Percentiles rank a stretch among this genome's conserved stretches.
Conservation (phyloP, 2,329 filamentous ascomycete species). For the Cladosporium sp. region DNA sequence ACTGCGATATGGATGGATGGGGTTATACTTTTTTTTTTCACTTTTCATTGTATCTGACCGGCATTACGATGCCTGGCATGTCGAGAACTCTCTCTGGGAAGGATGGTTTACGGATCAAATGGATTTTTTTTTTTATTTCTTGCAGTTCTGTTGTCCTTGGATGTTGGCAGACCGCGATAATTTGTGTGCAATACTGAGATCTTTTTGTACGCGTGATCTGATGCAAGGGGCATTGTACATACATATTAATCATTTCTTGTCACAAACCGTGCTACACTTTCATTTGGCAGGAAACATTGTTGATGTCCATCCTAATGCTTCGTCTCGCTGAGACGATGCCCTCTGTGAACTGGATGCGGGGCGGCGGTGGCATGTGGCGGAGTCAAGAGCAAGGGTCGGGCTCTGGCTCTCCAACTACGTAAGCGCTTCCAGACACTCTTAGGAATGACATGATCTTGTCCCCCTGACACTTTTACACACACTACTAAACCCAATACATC, state of each 20-base stretch:
- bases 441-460: neutral
- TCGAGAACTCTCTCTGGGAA: neutral
- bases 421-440: neutral
- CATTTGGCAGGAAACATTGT: no score
- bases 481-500: neutral
- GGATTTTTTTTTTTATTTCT: neutral
- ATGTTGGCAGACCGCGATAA: neutral
- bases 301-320: no score
- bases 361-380: neutral
- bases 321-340: no score
- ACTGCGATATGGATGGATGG: neutral
- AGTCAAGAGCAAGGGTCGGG: neutral
- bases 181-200: no score
- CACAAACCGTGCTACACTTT: neutral
- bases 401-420: neutral
- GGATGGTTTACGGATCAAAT: neutral
- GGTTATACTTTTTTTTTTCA: neutral
- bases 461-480: neutral
- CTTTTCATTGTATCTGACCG: neutral
- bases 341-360: neutral
- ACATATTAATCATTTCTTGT: neutral
- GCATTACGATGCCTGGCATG: constrained; percentile 7
- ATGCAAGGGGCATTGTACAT: no score
- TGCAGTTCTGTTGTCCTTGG: no score
- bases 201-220: no score